A percentile compares a stretch with the other conserved stretches of the same genome.
These are phyloP conservation scores for Backusella australiensis DNA, from an alignment of 192 early-diverging fungal species.

Conservation along the genomic window DNA sequence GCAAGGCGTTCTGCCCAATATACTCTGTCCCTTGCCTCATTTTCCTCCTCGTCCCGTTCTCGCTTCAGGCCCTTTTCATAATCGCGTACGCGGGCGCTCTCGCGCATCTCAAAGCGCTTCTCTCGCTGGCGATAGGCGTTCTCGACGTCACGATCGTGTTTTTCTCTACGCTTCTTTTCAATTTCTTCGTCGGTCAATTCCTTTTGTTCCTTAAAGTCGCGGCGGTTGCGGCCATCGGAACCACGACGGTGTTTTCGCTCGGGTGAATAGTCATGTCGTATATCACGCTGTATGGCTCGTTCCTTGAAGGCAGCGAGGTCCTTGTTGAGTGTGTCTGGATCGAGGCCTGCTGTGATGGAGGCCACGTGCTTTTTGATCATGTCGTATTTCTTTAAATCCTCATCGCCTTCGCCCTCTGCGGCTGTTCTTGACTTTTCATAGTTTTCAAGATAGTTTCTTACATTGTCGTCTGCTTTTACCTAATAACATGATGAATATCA, in stretches of 20 bases:
- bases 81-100: conserved; percentile 42
- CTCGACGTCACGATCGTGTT: conserved; percentile 46
- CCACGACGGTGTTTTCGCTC: not conserved
- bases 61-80: conserved; percentile 48
- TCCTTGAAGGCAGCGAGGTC: conserved; percentile 65
- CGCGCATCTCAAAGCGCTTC: conserved; percentile 60
- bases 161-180: conserved; percentile 40
- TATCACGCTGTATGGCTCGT: conserved; percentile 55
- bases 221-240: conserved; percentile 6
- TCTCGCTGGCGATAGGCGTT: conserved; percentile 55
- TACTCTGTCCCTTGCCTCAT: conserved; percentile 37
- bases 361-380: not conserved
- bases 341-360: conserved; percentile 38
- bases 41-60: conserved; percentile 41
- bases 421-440: conserved; percentile 41
- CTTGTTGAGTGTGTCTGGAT: conserved; percentile 49
- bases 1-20: conserved; percentile 46
- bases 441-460: conserved; percentile 52
- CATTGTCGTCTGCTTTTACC: conserved; percentile 60
- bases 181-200: conserved; percentile 26
- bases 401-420: conserved; percentile 21
- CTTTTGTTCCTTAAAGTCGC: conserved; percentile 36
- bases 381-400: not conserved
- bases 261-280: conserved; percentile 3
- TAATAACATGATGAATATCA: not conserved